Percentiles rank a stretch among this genome's conserved stretches.
phyloP scores from a whole-genome alignment of 2,329 filamentous ascomycete species.

The Ambrosiella beaveri region DNA sequence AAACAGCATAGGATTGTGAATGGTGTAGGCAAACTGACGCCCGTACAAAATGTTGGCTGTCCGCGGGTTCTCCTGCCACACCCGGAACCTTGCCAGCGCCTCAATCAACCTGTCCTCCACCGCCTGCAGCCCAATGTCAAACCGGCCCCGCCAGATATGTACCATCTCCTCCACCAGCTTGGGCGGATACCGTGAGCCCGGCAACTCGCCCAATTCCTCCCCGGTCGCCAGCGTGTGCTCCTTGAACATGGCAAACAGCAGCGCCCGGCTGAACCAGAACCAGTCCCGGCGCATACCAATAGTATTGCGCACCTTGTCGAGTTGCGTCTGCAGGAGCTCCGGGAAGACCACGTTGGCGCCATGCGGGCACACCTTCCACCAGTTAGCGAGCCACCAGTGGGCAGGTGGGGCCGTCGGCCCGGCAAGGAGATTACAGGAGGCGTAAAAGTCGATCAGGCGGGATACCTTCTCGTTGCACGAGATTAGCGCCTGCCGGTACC shows the following conservation, averaged over 20 bases:
- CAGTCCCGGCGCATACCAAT: neutral
- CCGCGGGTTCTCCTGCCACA: neutral
- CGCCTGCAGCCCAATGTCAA: neutral
- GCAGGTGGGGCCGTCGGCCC: neutral
- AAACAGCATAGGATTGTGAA: neutral
- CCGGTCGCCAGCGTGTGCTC: conserved; percentile 2
- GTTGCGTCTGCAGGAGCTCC: neutral
- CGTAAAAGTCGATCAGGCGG: neutral
- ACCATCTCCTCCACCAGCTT: neutral
- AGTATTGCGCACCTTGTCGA: neutral
- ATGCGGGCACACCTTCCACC: conserved; percentile 5
- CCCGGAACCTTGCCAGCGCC: neutral
- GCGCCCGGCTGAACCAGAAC: conserved; percentile 3
- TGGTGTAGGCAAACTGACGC: neutral
- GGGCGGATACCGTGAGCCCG: neutral
- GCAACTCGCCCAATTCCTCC: neutral
- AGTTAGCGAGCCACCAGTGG: conserved; percentile 5
- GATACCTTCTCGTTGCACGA: neutral
- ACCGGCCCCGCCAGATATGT: neutral
- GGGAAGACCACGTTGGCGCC: conserved; percentile 5
- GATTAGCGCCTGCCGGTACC: neutral
- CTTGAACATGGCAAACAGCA: conserved; percentile 8
- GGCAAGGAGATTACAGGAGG: neutral
- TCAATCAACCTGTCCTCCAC: conserved; percentile 4
- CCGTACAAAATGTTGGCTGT: neutral